Conservation (phyloP, 1,284 basidiomycete species). For the Malassezia caprae region DNA sequence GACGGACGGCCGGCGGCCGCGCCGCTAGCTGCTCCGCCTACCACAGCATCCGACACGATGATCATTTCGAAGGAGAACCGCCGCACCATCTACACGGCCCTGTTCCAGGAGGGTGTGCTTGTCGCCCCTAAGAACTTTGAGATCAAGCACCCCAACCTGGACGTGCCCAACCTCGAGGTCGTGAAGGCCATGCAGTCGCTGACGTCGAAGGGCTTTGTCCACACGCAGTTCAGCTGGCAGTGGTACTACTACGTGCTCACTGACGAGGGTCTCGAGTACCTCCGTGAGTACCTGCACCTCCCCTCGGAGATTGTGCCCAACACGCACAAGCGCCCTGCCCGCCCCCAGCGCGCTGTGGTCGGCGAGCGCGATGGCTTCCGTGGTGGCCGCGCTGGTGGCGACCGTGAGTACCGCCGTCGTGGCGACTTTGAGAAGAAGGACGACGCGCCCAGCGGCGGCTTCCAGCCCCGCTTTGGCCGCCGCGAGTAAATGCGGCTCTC, state of each 20-base stretch:
- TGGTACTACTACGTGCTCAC: constrained; percentile 50
- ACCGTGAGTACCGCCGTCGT: constrained; percentile 47
- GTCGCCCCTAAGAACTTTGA: constrained; percentile 99
- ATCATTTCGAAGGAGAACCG: constrained; percentile 49
- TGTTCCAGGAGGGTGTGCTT: constrained; percentile 63
- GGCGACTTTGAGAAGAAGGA: constrained; percentile 44
- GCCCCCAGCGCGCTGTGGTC: constrained; percentile 36
- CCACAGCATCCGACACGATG: constrained; percentile 21
- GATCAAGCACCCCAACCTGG: constrained; percentile 92
- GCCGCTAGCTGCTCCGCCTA: neutral
- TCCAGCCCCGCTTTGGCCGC: constrained; percentile 47
- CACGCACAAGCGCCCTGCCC: constrained; percentile 47
- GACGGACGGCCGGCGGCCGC: neutral
- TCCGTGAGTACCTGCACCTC: constrained; percentile 48
- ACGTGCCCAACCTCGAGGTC: constrained; percentile 92
- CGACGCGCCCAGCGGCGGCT: constrained; percentile 41
- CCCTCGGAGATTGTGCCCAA: constrained; percentile 48
- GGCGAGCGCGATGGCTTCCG: constrained; percentile 41
- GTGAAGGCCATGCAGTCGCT: constrained; percentile 99
- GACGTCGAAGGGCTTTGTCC: constrained; percentile 87
- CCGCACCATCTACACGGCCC: constrained; percentile 45
- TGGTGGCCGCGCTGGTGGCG: constrained; percentile 40
- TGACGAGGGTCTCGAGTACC: constrained; percentile 48
- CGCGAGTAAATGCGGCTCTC: constrained; percentile 30
- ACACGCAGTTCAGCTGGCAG: constrained; percentile 66